phyloP scores from a whole-genome alignment of 306 rosid species.

The Canavalia gladiata region DNA sequence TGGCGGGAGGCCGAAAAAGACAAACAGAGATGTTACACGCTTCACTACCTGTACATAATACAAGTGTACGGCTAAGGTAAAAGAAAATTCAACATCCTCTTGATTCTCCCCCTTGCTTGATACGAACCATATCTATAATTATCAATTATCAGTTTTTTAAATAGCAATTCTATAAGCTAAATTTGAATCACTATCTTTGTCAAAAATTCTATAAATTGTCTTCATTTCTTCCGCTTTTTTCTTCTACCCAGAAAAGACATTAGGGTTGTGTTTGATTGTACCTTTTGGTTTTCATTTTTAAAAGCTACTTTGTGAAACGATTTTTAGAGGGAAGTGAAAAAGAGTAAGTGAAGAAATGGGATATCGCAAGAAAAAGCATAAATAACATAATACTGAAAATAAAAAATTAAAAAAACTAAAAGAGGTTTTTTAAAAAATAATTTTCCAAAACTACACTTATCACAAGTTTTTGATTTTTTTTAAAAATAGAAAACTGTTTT shows the following conservation, averaged over 20 bases:
- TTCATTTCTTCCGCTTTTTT: slow-evolving; percentile 25
- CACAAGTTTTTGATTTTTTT: no score
- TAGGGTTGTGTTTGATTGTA: neutral
- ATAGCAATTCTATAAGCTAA: slow-evolving; percentile 8
- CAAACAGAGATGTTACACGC: neutral
- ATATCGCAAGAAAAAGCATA: no score
- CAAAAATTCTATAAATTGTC: neutral
- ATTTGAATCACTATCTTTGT: neutral
- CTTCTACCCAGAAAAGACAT: neutral
- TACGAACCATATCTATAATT: no score
- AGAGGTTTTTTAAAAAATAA: neutral
- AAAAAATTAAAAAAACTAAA: neutral
- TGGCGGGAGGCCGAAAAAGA: neutral
- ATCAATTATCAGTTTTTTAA: neutral
- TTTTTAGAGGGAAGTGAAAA: no score
- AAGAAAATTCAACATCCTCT: neutral
- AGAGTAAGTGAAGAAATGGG: no score
- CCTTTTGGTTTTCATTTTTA: neutral
- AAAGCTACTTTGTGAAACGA: neutral
- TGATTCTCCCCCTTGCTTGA: neutral
- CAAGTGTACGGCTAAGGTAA: neutral
- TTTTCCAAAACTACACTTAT: neutral
- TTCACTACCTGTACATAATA: neutral
- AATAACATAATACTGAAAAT: neutral
- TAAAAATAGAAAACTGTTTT: no score